phyloP scores from a whole-genome alignment of 139 green algal genomes.

The Chlamydomonas sphaeroides region DNA sequence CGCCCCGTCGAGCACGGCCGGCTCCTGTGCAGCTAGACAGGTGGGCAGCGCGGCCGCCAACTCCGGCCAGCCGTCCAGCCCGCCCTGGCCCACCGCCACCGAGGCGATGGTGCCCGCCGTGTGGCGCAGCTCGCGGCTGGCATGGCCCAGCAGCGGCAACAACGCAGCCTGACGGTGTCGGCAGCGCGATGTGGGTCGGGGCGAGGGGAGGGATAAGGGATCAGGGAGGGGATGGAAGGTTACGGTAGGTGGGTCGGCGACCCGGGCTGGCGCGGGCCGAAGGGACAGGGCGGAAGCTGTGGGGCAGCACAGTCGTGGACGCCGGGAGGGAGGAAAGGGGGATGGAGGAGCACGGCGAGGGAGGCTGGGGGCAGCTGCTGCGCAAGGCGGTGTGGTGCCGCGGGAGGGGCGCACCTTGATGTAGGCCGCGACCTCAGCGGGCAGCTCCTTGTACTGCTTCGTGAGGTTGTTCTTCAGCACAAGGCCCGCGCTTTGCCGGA shows the following conservation, averaged over 20 bases:
- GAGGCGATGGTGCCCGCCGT: conserved; percentile 83
- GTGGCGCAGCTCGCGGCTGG: conserved; percentile 75
- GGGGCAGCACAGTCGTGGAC: too few species aligned
- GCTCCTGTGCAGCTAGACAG: conserved; percentile 55
- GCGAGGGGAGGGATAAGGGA: too few species aligned
- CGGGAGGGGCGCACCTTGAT: conserved; percentile 91
- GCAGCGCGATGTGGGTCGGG: too few species aligned
- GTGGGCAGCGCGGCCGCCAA: conserved; percentile 77
- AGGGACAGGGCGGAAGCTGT: too few species aligned
- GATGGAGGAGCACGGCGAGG: too few species aligned
- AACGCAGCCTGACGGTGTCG: conserved; percentile 60
- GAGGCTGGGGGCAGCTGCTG: too few species aligned
- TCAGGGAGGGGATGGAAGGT: too few species aligned
- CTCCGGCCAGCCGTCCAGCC: conserved; percentile 82
- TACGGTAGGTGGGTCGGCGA: too few species aligned
- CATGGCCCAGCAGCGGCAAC: conserved; percentile 73
- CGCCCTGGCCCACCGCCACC: conserved; percentile 63
- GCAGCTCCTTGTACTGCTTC: conserved; percentile 64
- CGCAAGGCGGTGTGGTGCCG: too few species aligned
- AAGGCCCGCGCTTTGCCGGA: conserved; percentile 92
- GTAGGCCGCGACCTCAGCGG: conserved; percentile 69
- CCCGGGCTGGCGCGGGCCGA: too few species aligned
- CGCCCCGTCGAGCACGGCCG: conserved; percentile 79
- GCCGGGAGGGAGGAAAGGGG: too few species aligned
- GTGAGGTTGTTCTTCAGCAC: conserved; percentile 97